These are phyloP conservation scores for Fusarium dlaminii DNA, from an alignment of 2,329 filamentous ascomycete genomes.

Conservation along the genomic window DNA sequence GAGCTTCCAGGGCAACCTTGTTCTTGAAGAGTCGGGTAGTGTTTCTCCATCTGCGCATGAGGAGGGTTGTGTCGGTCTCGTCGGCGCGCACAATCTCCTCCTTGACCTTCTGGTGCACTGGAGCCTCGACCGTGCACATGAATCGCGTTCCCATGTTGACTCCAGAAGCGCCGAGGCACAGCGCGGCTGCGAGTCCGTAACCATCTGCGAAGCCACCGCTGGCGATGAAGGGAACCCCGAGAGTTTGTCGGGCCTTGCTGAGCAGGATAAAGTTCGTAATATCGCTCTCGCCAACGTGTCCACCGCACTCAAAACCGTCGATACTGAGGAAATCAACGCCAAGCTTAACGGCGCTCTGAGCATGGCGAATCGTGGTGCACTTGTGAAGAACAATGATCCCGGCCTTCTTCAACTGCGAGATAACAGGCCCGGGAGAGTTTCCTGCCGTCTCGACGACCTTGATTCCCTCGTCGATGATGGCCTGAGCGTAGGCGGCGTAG, in stretches of 20 bases:
- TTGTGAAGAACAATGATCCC: constrained; percentile 89
- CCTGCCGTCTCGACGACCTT: constrained; percentile 92
- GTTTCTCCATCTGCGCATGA: constrained; percentile 92
- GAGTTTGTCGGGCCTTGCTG: constrained; percentile 81
- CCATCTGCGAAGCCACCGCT: constrained; percentile 96
- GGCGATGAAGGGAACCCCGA: constrained; percentile 91
- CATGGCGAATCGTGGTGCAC: constrained; percentile 95
- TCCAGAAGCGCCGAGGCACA: constrained; percentile 89
- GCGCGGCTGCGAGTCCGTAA: constrained; percentile 87
- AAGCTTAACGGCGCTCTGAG: constrained; percentile 88
- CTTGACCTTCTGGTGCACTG: constrained; percentile 94
- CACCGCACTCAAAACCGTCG: constrained; percentile 97
- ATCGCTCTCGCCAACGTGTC: constrained; percentile 85
- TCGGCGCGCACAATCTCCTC: constrained; percentile 86
- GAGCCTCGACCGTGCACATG: constrained; percentile 94
- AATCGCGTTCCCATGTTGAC: constrained; percentile 99
- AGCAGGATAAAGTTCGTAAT: constrained; percentile 93
- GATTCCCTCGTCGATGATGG: constrained; percentile 92
- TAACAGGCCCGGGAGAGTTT: constrained; percentile 88
- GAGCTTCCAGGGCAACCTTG: constrained; percentile 82
- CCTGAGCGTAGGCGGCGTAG: constrained; percentile 90
- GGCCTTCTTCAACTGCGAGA: constrained; percentile 84
- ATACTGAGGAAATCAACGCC: constrained; percentile 97
- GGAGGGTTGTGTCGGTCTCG: constrained; percentile 90
- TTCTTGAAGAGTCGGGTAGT: constrained; percentile 90